Evolutionary conservation across 192 early-diverging fungal species (phyloP).

Genomic region (Entomortierella lignicola): DNA sequence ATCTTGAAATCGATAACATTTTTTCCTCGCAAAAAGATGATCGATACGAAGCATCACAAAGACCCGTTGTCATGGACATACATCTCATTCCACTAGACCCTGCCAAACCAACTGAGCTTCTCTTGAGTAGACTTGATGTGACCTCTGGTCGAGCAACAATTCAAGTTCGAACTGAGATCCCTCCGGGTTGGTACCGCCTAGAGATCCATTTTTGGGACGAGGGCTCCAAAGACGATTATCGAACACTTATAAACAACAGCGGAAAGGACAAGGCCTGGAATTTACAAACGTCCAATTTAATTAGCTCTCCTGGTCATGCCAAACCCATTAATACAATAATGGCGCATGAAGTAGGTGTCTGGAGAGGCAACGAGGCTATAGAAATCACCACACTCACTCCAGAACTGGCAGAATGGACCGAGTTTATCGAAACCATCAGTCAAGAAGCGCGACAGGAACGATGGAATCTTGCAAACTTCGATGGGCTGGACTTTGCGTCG

Average conservation of each 20-base stretch:
- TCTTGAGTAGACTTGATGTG: constrained; percentile 18
- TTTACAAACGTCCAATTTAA: not conserved
- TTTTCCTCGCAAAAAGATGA: not conserved
- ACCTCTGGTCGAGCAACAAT: not conserved
- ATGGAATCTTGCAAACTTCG: not conserved
- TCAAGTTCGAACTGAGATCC: constrained; percentile 16
- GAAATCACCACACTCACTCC: constrained; percentile 13
- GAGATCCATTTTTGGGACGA: constrained; percentile 42
- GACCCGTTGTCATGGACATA: constrained; percentile 20
- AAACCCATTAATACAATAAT: not conserved
- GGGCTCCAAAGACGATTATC: no score
- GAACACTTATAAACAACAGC: no score
- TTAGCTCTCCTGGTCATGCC: not conserved
- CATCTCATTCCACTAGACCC: constrained; percentile 30
- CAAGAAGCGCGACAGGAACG: constrained; percentile 12
- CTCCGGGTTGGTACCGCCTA: constrained; percentile 33
- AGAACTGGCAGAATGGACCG: constrained; percentile 16
- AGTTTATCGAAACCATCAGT: constrained; percentile 22
- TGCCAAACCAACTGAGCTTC: constrained; percentile 14
- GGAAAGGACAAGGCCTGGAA: not conserved
- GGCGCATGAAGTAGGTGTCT: constrained; percentile 18
- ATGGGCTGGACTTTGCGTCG: not conserved
- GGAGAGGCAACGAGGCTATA: constrained; percentile 36
- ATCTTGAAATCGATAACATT: not conserved
- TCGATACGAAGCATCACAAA: not conserved